Evolutionary conservation across 2,329 filamentous ascomycete species (phyloP), one percentile per base, ranked within the genome.

Genomic region (Arthrobotrys megalospora): DNA sequence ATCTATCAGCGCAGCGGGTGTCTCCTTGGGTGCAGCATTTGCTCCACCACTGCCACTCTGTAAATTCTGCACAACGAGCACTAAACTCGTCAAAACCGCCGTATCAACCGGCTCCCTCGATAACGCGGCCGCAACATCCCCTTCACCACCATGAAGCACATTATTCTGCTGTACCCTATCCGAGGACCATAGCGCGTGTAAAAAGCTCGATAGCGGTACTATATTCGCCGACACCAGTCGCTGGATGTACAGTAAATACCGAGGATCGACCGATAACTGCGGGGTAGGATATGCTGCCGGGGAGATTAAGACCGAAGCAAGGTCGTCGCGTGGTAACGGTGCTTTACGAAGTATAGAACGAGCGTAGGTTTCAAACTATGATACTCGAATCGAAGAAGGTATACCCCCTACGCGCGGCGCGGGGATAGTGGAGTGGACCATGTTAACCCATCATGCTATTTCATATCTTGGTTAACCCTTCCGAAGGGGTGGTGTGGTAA

Each of bases 241-340:
- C 80, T 90, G 86, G 8, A 91, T 82, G 82, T 91, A 92, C n/a
- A 85, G 86, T 0, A 87, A 86, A 7, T 90, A 85, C 79, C 89
- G 87, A 7, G 89, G 88, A 80, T 91, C 89, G 81, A 90, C 86
- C 71, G 84, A 87, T 34, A 80, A 71, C 67, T 81, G 88, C 84
- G 79, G 82, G 80, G 80, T 83, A 81, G 79, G 65, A 62, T 83
- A 82, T 19, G 85, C 84, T 50, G 86, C 86, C 1, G 90, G 90
- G 24, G 86, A 86, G 47, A 92, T 85, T 80, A 90, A 87, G 65
- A 91, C 83, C 80, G 90, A 87, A 84, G 89, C 88, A 79, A 91
- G 84, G 72, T 85, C 83, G 10, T 84, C 80, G 6, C 88, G 85
- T 2, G 87, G 85, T 8, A 91, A 83, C 0, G 88, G 88, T 79